A percentile compares a stretch with the other conserved stretches of the same genome.
phyloP scores from a whole-genome alignment of 2,329 filamentous ascomycete genomes.

The Aspergillus sp. region DNA sequence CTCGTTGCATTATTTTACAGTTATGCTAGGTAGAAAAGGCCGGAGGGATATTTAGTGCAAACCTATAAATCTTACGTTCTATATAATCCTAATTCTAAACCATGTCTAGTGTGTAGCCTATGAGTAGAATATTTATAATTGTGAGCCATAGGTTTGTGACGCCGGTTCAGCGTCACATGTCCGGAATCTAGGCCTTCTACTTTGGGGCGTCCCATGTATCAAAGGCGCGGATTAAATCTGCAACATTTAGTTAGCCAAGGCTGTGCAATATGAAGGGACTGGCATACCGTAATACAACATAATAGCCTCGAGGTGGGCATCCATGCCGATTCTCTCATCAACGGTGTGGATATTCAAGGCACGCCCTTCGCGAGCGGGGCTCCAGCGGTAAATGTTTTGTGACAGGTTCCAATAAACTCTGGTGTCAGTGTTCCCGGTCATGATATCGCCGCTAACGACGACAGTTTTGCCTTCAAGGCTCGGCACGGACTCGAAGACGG shows the following conservation, averaged over 20 bases:
- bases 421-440: conserved; percentile 57
- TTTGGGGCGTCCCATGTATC: conserved; percentile 24
- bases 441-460: conserved; percentile 46
- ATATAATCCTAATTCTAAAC: not conserved
- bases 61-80: not conserved
- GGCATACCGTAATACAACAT: conserved; percentile 44
- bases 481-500: conserved; percentile 40
- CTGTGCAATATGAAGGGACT: not conserved
- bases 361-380: conserved; percentile 46
- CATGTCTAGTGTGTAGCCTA: not conserved
- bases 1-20: not conserved
- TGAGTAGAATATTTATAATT: not conserved
- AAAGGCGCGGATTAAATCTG: conserved; percentile 35
- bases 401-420: conserved; percentile 54
- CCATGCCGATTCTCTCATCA: conserved; percentile 48
- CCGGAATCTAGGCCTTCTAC: not conserved
- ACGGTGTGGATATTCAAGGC: conserved; percentile 52
- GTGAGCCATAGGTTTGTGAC: not conserved
- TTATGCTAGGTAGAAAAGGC: not conserved
- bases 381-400: conserved; percentile 55
- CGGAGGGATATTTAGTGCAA: not conserved
- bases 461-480: conserved; percentile 35
- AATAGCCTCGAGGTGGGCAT: conserved; percentile 44
- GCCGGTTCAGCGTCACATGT: not conserved
- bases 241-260: not conserved